Percentiles rank a stretch among this genome's conserved stretches.
Conservation (phyloP, 2,329 filamentous ascomycete species). For the Dactylella cylindrospora region DNA sequence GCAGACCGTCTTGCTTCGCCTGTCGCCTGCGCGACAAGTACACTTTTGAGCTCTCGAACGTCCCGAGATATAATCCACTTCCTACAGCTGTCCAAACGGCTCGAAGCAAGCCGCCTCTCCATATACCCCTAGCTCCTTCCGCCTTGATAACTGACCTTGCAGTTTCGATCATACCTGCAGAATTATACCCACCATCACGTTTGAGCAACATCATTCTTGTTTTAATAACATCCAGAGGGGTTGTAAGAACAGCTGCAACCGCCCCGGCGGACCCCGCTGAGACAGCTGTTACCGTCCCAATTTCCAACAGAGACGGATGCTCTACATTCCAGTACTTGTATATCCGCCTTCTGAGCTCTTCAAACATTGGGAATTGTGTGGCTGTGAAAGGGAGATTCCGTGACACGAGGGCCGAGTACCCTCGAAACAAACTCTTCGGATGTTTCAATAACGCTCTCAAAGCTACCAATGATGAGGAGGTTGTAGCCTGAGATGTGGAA, state of each 20-base stretch:
- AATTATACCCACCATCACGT: slow-evolving; percentile 50
- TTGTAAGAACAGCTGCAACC: slow-evolving; percentile 77
- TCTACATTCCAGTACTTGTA: slow-evolving; percentile 50
- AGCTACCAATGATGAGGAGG: slow-evolving; percentile 60
- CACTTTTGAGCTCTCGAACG: slow-evolving; percentile 76
- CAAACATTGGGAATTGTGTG: slow-evolving; percentile 84
- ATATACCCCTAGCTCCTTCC: slow-evolving; percentile 71
- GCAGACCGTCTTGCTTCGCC: slow-evolving; percentile 55
- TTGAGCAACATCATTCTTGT: slow-evolving; percentile 81
- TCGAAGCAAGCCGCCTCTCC: slow-evolving; percentile 72
- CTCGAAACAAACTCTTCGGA: slow-evolving; percentile 64
- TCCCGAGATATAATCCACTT: slow-evolving; percentile 79
- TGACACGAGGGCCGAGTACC: slow-evolving; percentile 78
- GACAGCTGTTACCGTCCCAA: slow-evolving; percentile 68
- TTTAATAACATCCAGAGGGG: slow-evolving; percentile 86
- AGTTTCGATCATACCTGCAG: slow-evolving; percentile 58
- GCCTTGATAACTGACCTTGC: slow-evolving; percentile 66
- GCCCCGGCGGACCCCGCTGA: slow-evolving; percentile 74
- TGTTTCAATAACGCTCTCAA: slow-evolving; percentile 59
- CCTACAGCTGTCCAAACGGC: slow-evolving; percentile 79
- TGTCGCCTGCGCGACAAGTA: slow-evolving; percentile 60
- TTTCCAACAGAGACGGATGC: slow-evolving; percentile 50
- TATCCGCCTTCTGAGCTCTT: slow-evolving; percentile 64
- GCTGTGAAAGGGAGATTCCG: slow-evolving; percentile 85
- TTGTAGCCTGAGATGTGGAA: slow-evolving; percentile 52